These are phyloP conservation scores for Apiospora sp. DNA, from an alignment of 2,329 filamentous ascomycete genomes.

Conservation along the genomic window DNA sequence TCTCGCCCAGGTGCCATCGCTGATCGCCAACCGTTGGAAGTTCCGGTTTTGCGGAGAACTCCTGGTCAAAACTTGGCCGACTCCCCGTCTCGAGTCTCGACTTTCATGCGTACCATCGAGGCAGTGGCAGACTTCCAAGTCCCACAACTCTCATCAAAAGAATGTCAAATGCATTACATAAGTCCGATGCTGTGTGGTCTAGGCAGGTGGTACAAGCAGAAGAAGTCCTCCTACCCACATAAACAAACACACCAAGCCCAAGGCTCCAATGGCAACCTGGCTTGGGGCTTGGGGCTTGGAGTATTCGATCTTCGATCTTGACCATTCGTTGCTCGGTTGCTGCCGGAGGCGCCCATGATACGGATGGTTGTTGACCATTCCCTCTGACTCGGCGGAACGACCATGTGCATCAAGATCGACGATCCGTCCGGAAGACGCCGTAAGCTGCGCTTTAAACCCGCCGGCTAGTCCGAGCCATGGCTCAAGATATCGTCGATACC, in stretches of 20 bases:
- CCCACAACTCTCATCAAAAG: not conserved
- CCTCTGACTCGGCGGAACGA: not conserved
- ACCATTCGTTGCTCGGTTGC: not conserved
- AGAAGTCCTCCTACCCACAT: not conserved
- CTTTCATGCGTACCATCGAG: not conserved
- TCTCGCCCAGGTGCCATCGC: not conserved
- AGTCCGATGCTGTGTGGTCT: not conserved
- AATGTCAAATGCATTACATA: conserved; percentile 2
- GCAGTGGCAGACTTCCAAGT: not conserved
- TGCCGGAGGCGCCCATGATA: too few species aligned
- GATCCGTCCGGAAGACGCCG: too few species aligned
- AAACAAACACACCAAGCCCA: not conserved
- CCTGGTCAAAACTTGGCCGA: not conserved
- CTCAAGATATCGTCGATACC: too few species aligned
- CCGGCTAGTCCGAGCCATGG: too few species aligned
- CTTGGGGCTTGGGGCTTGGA: not conserved
- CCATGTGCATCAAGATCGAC: too few species aligned
- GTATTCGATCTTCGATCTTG: not conserved
- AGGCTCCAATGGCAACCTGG: not conserved
- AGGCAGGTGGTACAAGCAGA: not conserved
- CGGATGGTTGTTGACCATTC: too few species aligned
- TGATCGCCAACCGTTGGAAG: not conserved
- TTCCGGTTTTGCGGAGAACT: conserved; percentile 14
- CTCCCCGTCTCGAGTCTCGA: conserved; percentile 15
- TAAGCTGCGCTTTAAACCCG: too few species aligned